Percentiles rank a stretch among this genome's conserved stretches.
phyloP scores from a whole-genome alignment of 1,284 basidiomycete species.

The Pseudomicrostroma phylloplanum region DNA sequence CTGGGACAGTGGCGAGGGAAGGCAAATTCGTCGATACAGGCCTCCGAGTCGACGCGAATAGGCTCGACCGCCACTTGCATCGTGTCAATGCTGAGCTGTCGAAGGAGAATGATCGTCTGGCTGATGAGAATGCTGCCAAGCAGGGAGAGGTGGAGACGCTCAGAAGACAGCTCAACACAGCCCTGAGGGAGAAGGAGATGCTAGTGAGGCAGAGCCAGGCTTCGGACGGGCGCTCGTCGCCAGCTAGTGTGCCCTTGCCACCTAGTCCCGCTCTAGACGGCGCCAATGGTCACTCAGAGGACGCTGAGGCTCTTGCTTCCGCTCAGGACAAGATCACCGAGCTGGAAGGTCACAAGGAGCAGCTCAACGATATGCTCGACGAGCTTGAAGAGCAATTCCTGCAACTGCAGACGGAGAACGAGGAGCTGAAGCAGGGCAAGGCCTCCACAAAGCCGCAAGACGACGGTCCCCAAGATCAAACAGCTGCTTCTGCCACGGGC shows the following conservation, averaged over 20 bases:
- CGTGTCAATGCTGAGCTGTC: slow-evolving; percentile 11
- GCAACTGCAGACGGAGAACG: slow-evolving; percentile 4
- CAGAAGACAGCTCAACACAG: slow-evolving; percentile 10
- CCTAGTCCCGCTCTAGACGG: background rate
- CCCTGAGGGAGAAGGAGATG: slow-evolving; percentile 7
- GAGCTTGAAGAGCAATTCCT: slow-evolving; percentile 6
- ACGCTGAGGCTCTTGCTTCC: background rate
- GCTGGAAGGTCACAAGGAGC: slow-evolving; percentile 10
- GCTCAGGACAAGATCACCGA: slow-evolving; percentile 5
- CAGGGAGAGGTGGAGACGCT: slow-evolving; percentile 6
- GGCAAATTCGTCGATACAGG: background rate
- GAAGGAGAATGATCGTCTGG: slow-evolving; percentile 10
- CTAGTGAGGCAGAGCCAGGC: background rate
- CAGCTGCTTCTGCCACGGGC: background rate
- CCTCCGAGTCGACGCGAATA: slow-evolving; percentile 5
- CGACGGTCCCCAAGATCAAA: background rate
- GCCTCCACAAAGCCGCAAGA: background rate
- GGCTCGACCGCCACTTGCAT: slow-evolving; percentile 10
- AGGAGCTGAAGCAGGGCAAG: slow-evolving; percentile 2
- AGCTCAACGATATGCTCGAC: slow-evolving; percentile 15
- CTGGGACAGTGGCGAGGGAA: background rate
- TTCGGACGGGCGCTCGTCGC: background rate
- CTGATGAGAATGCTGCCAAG: background rate
- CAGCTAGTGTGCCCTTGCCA: background rate
- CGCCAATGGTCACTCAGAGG: background rate